Percentiles rank a stretch among this genome's conserved stretches.
Conservation (phyloP, 805 yeast species). For the Candida railenensis region DNA sequence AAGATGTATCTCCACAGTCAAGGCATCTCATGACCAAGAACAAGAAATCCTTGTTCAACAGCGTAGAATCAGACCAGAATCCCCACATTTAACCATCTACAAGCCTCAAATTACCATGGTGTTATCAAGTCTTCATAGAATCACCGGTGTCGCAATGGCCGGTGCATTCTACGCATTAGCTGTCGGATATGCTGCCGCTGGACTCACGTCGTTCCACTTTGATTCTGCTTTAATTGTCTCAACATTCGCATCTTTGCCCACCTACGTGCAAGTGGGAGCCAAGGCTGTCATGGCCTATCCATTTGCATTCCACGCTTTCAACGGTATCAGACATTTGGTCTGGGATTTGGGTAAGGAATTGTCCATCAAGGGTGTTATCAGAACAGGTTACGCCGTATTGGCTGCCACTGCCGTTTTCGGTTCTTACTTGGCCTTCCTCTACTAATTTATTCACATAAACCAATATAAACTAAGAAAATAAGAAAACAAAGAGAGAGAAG, state of each 20-base stretch:
- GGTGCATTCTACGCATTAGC: slow-evolving; percentile 77
- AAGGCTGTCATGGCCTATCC: slow-evolving; percentile 78
- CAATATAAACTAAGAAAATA: too few relatives aligned
- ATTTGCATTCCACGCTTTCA: slow-evolving; percentile 80
- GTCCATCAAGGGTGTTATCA: slow-evolving; percentile 82
- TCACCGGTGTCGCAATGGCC: slow-evolving; percentile 83
- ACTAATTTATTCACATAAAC: slow-evolving; percentile 9
- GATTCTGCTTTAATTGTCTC: slow-evolving; percentile 55
- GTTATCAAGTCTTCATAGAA: slow-evolving; percentile 80
- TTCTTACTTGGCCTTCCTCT: slow-evolving; percentile 51
- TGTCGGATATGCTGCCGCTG: slow-evolving; percentile 67
- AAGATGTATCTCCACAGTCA: slow-evolving; percentile 31
- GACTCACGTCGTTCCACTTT: slow-evolving; percentile 53
- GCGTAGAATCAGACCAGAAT: slow-evolving; percentile 82
- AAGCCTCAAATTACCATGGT: slow-evolving; percentile 87
- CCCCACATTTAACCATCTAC: slow-evolving; percentile 89
- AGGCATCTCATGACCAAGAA: slow-evolving; percentile 61
- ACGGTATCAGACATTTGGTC: slow-evolving; percentile 88
- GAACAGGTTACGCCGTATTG: slow-evolving; percentile 84
- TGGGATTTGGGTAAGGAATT: slow-evolving; percentile 91
- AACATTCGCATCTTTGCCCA: slow-evolving; percentile 62
- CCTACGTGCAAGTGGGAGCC: slow-evolving; percentile 54
- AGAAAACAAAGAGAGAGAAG: too few relatives aligned
- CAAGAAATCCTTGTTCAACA: slow-evolving; percentile 72
- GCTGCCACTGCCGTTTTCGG: slow-evolving; percentile 64